A percentile compares a stretch with the other conserved stretches of the same genome.
phyloP scores from a whole-genome alignment of 495 filamentous ascomycete genomes.

The Bryoglossum gracile region DNA sequence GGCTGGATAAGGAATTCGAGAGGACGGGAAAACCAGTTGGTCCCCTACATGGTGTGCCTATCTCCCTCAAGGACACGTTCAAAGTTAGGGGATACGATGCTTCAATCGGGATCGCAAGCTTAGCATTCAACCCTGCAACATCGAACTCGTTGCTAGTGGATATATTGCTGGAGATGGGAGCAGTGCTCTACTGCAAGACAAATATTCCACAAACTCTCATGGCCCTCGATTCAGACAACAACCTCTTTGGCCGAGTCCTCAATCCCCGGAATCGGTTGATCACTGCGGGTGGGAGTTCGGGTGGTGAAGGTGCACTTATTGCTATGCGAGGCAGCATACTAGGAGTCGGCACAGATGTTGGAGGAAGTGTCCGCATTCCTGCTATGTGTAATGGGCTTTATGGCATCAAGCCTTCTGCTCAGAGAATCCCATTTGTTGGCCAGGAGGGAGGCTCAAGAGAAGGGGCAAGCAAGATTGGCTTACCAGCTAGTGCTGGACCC shows the following conservation, averaged over 20 bases:
- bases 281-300: conserved; percentile 56
- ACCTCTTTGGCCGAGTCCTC: conserved; percentile 56
- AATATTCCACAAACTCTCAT: conserved; percentile 51
- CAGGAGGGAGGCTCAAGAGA: conserved; percentile 29
- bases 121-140: conserved; percentile 43
- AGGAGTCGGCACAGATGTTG: conserved; percentile 60
- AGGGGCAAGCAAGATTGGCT: conserved; percentile 10
- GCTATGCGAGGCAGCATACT: conserved; percentile 36
- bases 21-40: conserved; percentile 45
- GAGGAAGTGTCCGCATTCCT: conserved; percentile 57
- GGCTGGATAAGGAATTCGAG: conserved; percentile 44
- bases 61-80: conserved; percentile 62
- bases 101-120: conserved; percentile 50
- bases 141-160: conserved; percentile 42
- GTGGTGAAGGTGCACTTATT: conserved; percentile 49
- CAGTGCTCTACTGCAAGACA: conserved; percentile 61
- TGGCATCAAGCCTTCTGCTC: conserved; percentile 50
- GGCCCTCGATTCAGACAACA: conserved; percentile 50
- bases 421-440: conserved; percentile 46
- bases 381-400: conserved; percentile 53
- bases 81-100: conserved; percentile 50
- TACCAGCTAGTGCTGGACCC: conserved; percentile 37
- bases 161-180: conserved; percentile 37
- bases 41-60: conserved; percentile 60
- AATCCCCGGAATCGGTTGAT: conserved; percentile 54